Conservation (phyloP, 2,329 filamentous ascomycete genomes). For the Leptosphaerulina australis region DNA sequence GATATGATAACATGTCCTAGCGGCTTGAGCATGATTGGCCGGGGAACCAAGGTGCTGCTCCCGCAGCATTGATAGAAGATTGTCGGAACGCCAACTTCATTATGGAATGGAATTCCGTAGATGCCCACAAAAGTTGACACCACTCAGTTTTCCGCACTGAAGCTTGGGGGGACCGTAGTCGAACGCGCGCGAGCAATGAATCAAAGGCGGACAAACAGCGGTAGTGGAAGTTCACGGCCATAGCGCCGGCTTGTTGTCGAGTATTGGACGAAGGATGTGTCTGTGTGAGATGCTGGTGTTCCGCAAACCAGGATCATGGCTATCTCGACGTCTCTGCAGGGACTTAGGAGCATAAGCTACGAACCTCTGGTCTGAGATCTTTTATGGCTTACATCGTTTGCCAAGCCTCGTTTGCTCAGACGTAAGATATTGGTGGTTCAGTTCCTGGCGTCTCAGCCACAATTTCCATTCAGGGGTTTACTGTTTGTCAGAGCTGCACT, state of each 20-base stretch:
- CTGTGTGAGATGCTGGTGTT: neutral
- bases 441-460: neutral
- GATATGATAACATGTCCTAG: conserved; percentile 9
- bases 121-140: conserved; percentile 1
- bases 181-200: neutral
- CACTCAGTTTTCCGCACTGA: neutral
- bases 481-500: neutral
- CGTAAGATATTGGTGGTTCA: neutral
- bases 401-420: neutral
- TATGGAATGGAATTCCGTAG: neutral
- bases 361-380: conserved; percentile 1
- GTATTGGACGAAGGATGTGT: neutral
- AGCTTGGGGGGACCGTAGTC: neutral
- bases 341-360: conserved; percentile 5
- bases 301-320: conserved; percentile 6
- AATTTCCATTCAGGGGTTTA: neutral
- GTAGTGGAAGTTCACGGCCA: neutral
- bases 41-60: conserved; percentile 1
- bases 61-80: conserved; percentile 5
- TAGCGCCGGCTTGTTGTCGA: neutral
- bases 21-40: conserved; percentile 5
- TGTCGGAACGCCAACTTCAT: neutral
- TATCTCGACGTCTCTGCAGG: conserved; percentile 8
- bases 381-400: neutral
- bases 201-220: neutral